phyloP scores from a whole-genome alignment of 169 alveolate genomes.

The Plasmodium sp. region DNA sequence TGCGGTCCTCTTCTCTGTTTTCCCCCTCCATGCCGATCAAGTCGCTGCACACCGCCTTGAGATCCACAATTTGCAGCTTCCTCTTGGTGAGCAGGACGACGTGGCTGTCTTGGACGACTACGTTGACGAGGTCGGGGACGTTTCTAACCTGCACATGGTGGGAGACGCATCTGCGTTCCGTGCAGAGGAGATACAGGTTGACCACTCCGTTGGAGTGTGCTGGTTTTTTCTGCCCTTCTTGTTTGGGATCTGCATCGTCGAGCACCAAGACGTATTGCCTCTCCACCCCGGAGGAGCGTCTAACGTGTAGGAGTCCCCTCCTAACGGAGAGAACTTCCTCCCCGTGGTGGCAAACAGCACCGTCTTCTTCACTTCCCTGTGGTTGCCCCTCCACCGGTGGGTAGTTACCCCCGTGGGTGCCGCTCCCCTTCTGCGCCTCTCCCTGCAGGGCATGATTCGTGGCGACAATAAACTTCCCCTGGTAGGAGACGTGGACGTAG shows the following conservation, averaged over 20 bases:
- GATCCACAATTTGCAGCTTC: constrained; percentile 19
- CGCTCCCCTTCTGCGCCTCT: background rate
- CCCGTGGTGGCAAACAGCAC: background rate
- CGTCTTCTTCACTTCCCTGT: background rate
- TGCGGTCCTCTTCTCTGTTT: background rate
- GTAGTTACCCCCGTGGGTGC: background rate
- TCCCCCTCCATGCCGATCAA: background rate
- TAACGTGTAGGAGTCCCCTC: background rate
- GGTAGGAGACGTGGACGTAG: constrained; percentile 37
- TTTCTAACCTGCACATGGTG: constrained; percentile 19
- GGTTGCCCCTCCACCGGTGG: background rate
- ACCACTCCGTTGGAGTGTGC: background rate
- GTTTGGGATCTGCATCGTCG: background rate
- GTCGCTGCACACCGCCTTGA: constrained; percentile 13
- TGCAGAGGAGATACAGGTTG: constrained; percentile 24
- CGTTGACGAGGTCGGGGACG: constrained; percentile 19
- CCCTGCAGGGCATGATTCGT: constrained; percentile 31
- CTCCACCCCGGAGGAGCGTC: background rate
- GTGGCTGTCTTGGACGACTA: constrained; percentile 4
- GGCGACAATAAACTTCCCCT: constrained; percentile 25
- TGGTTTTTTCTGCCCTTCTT: background rate
- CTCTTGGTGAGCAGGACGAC: constrained; percentile 25
- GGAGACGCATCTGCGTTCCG: background rate
- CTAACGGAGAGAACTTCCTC: background rate
- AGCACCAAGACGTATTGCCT: constrained; percentile 3